A percentile compares a stretch with the other conserved stretches of the same genome.
Evolutionary conservation across 257 asterid species (phyloP).

Genomic region (Nicotiana knightiana): DNA sequence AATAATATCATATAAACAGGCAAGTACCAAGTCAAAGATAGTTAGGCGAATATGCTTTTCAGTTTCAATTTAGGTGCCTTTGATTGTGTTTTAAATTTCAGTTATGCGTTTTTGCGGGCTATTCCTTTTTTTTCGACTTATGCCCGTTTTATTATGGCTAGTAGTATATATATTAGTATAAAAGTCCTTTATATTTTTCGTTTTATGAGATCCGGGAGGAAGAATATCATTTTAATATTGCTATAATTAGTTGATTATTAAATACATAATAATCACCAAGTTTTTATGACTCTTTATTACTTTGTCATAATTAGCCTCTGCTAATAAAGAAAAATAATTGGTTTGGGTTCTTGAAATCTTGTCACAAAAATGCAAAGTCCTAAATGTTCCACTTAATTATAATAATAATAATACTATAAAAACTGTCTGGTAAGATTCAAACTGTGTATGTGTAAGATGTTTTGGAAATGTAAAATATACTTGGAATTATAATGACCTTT

Average conservation of each 20-base stretch:
- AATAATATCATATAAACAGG: background rate
- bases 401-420: background rate
- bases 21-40: background rate
- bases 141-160: background rate
- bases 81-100: constrained; percentile 13
- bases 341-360: background rate
- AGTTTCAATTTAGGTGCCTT: constrained; percentile 21
- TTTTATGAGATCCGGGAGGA: background rate
- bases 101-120: constrained; percentile 11
- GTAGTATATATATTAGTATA: too few species aligned
- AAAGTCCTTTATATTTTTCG: background rate
- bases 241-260: background rate
- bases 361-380: background rate
- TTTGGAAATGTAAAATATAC: background rate
- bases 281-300: background rate
- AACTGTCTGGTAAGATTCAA: background rate
- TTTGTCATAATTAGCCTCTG: background rate
- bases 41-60: background rate
- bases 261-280: background rate
- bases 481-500: background rate
- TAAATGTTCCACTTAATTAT: background rate
- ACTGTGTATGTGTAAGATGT: background rate
- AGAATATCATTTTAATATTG: background rate
- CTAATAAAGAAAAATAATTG: background rate
- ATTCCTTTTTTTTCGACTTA: background rate